These are phyloP conservation scores for Psilocybe sp. DNA, from an alignment of 768 basidiomycete species.

Conservation along the genomic window DNA sequence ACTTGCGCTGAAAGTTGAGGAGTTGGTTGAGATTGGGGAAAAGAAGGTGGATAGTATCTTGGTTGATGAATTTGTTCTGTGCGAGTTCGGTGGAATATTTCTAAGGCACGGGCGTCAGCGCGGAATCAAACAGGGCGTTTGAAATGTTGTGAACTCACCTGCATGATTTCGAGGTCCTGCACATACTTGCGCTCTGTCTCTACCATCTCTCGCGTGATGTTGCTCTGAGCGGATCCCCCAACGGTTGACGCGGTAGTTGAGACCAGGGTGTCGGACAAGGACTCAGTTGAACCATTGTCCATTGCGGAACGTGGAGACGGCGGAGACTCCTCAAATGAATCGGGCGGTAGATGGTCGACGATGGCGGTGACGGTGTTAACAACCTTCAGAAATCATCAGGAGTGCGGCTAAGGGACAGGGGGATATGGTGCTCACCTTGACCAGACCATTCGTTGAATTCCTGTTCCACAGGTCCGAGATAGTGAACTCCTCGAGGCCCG, in stretches of 20 bases:
- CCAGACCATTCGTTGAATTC: conserved; percentile 89
- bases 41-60: conserved; percentile 92
- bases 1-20: conserved; percentile 93
- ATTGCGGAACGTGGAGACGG: conserved; percentile 55
- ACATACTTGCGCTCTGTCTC: conserved; percentile 97
- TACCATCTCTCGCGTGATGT: conserved; percentile 84
- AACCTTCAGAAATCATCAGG: conserved; percentile 49
- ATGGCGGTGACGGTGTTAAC: conserved; percentile 86
- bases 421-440: conserved; percentile 61
- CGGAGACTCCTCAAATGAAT: conserved; percentile 63
- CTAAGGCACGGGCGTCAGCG: conserved; percentile 36
- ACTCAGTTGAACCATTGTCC: conserved; percentile 60
- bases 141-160: conserved; percentile 50
- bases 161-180: conserved; percentile 93
- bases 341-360: conserved; percentile 69
- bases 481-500: conserved; percentile 79
- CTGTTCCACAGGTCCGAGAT: conserved; percentile 89
- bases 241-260: conserved; percentile 47
- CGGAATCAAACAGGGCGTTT: not conserved
- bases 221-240: conserved; percentile 64
- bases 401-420: conserved; percentile 5
- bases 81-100: conserved; percentile 86
- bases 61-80: conserved; percentile 81
- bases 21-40: conserved; percentile 95
- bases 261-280: conserved; percentile 43